Percentiles rank a stretch among this genome's conserved stretches.
Conservation (phyloP, 2,329 filamentous ascomycete species). For the Sporothrix phasma region DNA sequence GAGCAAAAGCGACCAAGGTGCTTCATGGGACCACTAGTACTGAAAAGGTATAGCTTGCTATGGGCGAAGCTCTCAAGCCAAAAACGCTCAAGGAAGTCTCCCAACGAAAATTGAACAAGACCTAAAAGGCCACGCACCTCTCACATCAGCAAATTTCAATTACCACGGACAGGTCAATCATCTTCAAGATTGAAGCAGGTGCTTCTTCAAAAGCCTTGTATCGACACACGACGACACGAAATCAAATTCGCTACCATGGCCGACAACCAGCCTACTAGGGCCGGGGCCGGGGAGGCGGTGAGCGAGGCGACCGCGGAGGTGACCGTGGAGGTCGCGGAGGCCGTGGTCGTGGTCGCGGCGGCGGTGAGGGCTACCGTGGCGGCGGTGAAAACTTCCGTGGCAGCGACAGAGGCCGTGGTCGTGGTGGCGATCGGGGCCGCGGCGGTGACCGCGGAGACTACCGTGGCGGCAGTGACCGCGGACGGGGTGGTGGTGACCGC, state of each 20-base stretch:
- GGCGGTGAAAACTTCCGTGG: background rate
- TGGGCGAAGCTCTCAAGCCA: too few relatives aligned
- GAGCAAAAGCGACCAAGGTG: too few relatives aligned
- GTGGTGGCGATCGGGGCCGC: background rate
- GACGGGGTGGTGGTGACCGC: slow-evolving; percentile 17
- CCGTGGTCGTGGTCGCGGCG: background rate
- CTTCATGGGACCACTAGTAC: too few relatives aligned
- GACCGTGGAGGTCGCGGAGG: slow-evolving; percentile 5
- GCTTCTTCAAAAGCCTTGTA: background rate
- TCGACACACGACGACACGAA: background rate
- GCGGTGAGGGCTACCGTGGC: slow-evolving; percentile 12
- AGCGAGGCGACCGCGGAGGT: background rate
- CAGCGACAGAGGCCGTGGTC: slow-evolving; percentile 15
- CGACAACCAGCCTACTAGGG: slow-evolving; percentile 5
- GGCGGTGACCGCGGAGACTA: background rate
- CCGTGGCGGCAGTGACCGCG: slow-evolving; percentile 8
- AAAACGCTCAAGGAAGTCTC: too few relatives aligned
- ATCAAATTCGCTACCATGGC: background rate
- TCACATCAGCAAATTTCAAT: background rate
- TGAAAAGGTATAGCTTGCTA: too few relatives aligned
- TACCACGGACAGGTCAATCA: background rate
- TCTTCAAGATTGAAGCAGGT: background rate
- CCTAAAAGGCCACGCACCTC: background rate
- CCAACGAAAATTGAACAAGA: too few relatives aligned
- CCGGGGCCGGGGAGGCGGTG: slow-evolving; percentile 11